phyloP scores from a whole-genome alignment of 2,329 filamentous ascomycete species.

The Penicillium sp. region DNA sequence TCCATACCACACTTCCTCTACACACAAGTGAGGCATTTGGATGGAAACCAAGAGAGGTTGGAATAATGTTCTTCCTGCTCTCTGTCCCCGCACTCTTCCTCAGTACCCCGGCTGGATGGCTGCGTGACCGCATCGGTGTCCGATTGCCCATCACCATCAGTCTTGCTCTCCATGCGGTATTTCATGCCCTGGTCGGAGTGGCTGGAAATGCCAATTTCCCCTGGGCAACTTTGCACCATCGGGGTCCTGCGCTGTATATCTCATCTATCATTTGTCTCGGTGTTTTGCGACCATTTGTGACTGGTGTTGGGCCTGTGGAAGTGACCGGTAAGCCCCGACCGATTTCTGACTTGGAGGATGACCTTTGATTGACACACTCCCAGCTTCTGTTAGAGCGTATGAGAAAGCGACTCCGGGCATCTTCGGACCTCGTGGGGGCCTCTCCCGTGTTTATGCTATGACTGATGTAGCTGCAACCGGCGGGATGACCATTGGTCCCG shows the following conservation, averaged over 20 bases:
- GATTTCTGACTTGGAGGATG: no score
- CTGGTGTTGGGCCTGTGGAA: slow-evolving; percentile 1
- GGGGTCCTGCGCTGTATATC: background rate
- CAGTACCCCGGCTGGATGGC: slow-evolving; percentile 7
- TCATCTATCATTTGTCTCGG: background rate
- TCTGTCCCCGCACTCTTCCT: background rate
- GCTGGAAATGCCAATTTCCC: background rate
- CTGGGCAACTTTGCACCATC: background rate
- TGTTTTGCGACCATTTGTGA: slow-evolving; percentile 3
- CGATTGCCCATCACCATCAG: background rate
- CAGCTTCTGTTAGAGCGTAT: background rate
- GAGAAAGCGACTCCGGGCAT: background rate
- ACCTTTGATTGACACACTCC: background rate
- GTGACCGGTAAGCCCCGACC: background rate
- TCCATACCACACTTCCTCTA: slow-evolving; percentile 25
- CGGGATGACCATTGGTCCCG: background rate
- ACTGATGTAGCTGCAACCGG: background rate
- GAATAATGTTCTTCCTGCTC: slow-evolving; percentile 5
- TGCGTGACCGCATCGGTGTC: slow-evolving; percentile 5
- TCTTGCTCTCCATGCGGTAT: slow-evolving; percentile 1
- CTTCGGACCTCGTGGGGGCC: background rate
- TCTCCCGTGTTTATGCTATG: background rate
- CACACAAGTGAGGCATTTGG: slow-evolving; percentile 22
- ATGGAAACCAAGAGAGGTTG: slow-evolving; percentile 13
- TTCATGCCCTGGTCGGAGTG: background rate